Percentiles rank a stretch among this genome's conserved stretches.
phyloP scores from a whole-genome alignment of 2,329 filamentous ascomycete genomes.

The Huntiella omanensis region DNA sequence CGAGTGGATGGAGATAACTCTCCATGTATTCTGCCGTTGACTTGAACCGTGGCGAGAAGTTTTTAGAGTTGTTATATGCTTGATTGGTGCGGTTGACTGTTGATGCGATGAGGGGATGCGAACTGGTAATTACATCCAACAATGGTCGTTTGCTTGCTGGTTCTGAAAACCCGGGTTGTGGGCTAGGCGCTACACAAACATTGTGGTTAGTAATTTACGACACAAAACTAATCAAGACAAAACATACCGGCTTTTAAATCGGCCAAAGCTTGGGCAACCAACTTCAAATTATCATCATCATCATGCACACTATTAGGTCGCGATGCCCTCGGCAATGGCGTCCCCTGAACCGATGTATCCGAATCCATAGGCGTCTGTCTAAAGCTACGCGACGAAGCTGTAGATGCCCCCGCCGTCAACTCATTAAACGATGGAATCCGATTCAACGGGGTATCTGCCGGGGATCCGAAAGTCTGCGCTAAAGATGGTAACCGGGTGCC shows the following conservation, averaged over 20 bases:
- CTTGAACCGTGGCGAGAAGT: constrained; percentile 75
- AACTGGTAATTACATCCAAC: constrained; percentile 68
- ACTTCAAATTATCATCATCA: constrained; percentile 9
- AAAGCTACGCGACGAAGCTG: constrained; percentile 8
- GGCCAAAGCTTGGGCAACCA: constrained; percentile 10
- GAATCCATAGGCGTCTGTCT: constrained; percentile 10
- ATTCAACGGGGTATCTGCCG: constrained; percentile 2
- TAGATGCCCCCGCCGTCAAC: constrained; percentile 2
- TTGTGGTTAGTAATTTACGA: neutral
- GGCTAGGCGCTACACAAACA: constrained; percentile 5
- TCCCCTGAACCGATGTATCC: constrained; percentile 9
- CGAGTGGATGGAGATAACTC: constrained; percentile 67
- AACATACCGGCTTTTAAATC: constrained; percentile 11
- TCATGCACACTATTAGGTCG: constrained; percentile 10
- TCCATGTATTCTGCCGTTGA: constrained; percentile 85
- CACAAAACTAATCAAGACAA: neutral
- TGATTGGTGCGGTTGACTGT: constrained; percentile 72
- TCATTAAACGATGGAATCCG: constrained; percentile 8
- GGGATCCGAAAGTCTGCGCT: constrained; percentile 3
- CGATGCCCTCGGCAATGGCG: constrained; percentile 7
- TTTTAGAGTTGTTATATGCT: constrained; percentile 73
- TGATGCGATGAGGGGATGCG: constrained; percentile 68
- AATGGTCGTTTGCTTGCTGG: constrained; percentile 44
- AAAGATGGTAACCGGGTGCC: constrained; percentile 6
- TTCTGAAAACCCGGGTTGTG: constrained; percentile 6